Conservation (phyloP, 2,329 filamentous ascomycete genomes). For the Ophiostoma quercus region DNA sequence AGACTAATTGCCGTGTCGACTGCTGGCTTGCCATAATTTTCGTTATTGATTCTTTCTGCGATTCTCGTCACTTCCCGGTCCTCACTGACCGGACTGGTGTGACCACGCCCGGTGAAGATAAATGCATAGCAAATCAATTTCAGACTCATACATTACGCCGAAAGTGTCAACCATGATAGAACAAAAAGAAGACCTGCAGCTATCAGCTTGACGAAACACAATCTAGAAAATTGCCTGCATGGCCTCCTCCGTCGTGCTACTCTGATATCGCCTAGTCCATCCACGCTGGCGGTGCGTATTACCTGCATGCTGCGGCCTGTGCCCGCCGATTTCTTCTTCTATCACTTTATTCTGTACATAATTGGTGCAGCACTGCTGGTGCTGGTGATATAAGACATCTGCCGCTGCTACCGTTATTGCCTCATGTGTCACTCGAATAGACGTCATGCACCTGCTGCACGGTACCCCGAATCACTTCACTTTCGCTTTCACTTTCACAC, state of each 20-base stretch:
- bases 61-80: background rate
- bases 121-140: background rate
- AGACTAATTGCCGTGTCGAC: background rate
- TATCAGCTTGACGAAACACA: background rate
- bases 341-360: background rate
- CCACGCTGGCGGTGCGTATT: slow-evolving; percentile 1
- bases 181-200: background rate
- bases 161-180: background rate
- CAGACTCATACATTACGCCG: background rate
- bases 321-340: background rate
- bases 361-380: background rate
- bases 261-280: background rate
- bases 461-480: background rate
- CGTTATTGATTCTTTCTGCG: background rate
- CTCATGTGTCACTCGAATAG: slow-evolving; percentile 17
- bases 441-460: background rate
- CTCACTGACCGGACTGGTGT: background rate
- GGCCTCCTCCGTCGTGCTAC: background rate
- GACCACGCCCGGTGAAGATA: background rate
- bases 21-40: too few species aligned
- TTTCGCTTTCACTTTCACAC: background rate
- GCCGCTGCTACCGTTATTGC: slow-evolving; percentile 4
- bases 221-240: slow-evolving; percentile 1
- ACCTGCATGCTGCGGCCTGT: slow-evolving; percentile 2
- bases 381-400: background rate